These are phyloP conservation scores for Pythium apleroticum DNA, from an alignment of 352 stramenopile species.

Conservation along the genomic window DNA sequence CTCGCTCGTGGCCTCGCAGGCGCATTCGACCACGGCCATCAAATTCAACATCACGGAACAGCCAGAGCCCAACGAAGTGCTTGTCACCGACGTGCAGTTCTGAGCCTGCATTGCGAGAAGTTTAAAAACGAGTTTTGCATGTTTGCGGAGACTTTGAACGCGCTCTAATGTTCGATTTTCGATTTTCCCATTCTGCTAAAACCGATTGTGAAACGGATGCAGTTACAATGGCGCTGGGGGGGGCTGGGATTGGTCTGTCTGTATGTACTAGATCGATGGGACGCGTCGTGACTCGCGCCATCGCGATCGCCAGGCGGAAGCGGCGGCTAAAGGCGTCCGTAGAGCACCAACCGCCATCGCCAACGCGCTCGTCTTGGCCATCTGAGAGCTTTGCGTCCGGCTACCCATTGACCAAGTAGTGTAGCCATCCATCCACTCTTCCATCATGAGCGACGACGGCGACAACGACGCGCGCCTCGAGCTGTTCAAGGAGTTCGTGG, in stretches of 20 bases:
- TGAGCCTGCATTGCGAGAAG: too few species aligned
- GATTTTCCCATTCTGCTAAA: constrained; percentile 1
- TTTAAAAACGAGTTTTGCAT: too few species aligned
- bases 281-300: constrained; percentile 15
- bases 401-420: background rate
- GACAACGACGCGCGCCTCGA: constrained; percentile 37
- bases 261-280: constrained; percentile 9
- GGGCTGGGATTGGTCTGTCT: background rate
- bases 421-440: constrained; percentile 17
- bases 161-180: background rate
- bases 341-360: background rate
- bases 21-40: constrained; percentile 9
- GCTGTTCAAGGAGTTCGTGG: constrained; percentile 56
- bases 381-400: background rate
- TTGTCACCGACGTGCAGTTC: constrained; percentile 25
- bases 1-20: constrained; percentile 12
- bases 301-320: constrained; percentile 17
- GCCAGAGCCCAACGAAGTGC: constrained; percentile 16
- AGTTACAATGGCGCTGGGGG: background rate
- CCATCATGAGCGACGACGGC: constrained; percentile 52
- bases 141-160: background rate
- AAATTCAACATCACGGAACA: constrained; percentile 18
- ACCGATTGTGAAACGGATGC: constrained; percentile 3
- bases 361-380: background rate
- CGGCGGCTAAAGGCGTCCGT: background rate